Evolutionary conservation across 179 eudicot species (phyloP).

Genomic region (Gypsophila paniculata): DNA sequence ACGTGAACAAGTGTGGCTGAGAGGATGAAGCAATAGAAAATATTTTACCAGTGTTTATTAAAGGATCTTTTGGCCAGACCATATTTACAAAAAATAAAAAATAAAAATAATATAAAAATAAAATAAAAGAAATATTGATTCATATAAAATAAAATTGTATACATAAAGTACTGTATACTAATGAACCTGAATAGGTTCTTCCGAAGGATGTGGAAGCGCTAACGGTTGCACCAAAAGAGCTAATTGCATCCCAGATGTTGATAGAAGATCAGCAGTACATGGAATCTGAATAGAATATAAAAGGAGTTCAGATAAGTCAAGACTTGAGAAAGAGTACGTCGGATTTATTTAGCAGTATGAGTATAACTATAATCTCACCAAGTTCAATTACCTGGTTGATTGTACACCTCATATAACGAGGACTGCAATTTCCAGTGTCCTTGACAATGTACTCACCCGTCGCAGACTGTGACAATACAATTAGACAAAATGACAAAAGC

Average conservation of each 20-base stretch:
- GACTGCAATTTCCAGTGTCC: slow-evolving; percentile 97
- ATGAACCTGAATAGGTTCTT: slow-evolving; percentile 75
- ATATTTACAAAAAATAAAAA: neutral
- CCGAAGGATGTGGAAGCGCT: slow-evolving; percentile 92
- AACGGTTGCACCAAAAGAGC: slow-evolving; percentile 92
- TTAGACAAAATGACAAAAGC: slow-evolving; percentile 5
- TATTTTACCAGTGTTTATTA: neutral
- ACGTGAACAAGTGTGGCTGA: neutral
- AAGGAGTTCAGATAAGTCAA: neutral
- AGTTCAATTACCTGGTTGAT: slow-evolving; percentile 65
- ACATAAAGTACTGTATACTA: neutral
- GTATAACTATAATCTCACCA: slow-evolving; percentile 10
- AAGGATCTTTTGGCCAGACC: neutral
- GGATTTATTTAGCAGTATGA: neutral
- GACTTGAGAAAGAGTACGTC: neutral
- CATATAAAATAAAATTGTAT: neutral
- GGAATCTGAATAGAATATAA: slow-evolving; percentile 55
- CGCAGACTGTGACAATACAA: slow-evolving; percentile 57
- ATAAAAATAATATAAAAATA: too few species aligned
- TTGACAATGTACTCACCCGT: slow-evolving; percentile 76
- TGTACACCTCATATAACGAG: slow-evolving; percentile 94
- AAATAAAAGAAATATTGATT: neutral
- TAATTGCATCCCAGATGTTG: slow-evolving; percentile 93
- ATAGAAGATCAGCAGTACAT: slow-evolving; percentile 80
- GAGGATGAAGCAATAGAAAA: neutral